Percentiles rank a stretch among this genome's conserved stretches.
phyloP scores from a whole-genome alignment of 1,284 basidiomycete genomes.

The Schizophyllum amplum region DNA sequence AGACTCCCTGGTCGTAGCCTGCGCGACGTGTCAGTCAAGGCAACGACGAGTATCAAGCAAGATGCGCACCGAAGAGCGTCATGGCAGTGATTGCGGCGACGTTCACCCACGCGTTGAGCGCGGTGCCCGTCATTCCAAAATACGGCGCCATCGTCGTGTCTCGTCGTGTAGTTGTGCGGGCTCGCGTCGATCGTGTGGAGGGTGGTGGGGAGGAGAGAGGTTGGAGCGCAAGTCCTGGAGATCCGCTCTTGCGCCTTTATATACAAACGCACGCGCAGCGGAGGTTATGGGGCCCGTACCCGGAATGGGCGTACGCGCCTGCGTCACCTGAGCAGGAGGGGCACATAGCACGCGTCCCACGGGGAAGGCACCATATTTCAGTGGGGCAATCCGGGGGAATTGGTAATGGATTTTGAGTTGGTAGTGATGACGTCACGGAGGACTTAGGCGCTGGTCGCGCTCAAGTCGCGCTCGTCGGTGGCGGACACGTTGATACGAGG shows the following conservation, averaged over 20 bases:
- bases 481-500: too few species aligned
- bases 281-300: not conserved
- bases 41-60: constrained; percentile 1
- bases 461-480: too few species aligned
- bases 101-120: constrained; percentile 35
- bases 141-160: constrained; percentile 19
- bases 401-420: not conserved
- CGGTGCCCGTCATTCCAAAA: constrained; percentile 33
- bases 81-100: constrained; percentile 40
- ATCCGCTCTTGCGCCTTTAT: not conserved
- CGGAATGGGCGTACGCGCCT: not conserved
- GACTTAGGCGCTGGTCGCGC: not conserved
- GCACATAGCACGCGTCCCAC: not conserved
- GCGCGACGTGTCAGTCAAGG: constrained; percentile 1
- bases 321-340: not conserved
- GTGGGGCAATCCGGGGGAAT: not conserved
- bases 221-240: not conserved
- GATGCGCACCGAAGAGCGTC: constrained; percentile 30
- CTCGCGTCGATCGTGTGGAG: not conserved
- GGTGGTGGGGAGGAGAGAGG: not conserved
- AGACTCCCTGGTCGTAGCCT: constrained; percentile 44
- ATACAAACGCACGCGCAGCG: not conserved
- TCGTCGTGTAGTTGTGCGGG: too few species aligned
- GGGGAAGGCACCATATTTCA: not conserved
- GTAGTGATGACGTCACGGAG: not conserved